Evolutionary conservation across 495 filamentous ascomycete species (phyloP).

Genomic region (Lophium mytilinum): DNA sequence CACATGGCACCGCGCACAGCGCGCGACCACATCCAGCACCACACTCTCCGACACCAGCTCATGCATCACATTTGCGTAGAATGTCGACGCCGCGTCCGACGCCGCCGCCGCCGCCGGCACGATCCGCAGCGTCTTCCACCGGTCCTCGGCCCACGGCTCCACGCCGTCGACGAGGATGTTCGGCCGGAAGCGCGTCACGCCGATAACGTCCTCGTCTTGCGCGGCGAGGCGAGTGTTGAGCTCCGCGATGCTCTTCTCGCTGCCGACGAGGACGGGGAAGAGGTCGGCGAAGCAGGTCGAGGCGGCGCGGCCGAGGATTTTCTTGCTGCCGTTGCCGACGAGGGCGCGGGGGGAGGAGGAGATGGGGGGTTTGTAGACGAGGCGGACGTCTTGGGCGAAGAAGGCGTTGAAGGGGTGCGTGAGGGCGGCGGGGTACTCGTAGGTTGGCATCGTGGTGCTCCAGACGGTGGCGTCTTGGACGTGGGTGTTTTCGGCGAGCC

Average conservation of each 20-base stretch:
- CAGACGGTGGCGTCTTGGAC: constrained; percentile 32
- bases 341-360: constrained; percentile 22
- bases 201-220: constrained; percentile 24
- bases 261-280: constrained; percentile 33
- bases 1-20: constrained; percentile 36
- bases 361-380: constrained; percentile 34
- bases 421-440: constrained; percentile 24
- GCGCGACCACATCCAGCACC: constrained; percentile 35
- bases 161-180: constrained; percentile 35
- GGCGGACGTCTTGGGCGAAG: constrained; percentile 31
- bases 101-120: not conserved
- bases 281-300: constrained; percentile 32
- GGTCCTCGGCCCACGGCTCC: constrained; percentile 36
- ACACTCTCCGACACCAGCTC: constrained; percentile 20
- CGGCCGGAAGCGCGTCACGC: constrained; percentile 39
- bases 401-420: constrained; percentile 31
- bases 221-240: constrained; percentile 30
- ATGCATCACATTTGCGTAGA: not conserved
- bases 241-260: constrained; percentile 36
- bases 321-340: constrained; percentile 26
- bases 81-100: not conserved
- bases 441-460: constrained; percentile 29
- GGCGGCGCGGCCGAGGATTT: constrained; percentile 27
- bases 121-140: constrained; percentile 33
- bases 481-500: constrained; percentile 30